Base-by-base conservation (phyloP, 352 stramenopile genomes). In the Phytophthora litchii region DNA sequence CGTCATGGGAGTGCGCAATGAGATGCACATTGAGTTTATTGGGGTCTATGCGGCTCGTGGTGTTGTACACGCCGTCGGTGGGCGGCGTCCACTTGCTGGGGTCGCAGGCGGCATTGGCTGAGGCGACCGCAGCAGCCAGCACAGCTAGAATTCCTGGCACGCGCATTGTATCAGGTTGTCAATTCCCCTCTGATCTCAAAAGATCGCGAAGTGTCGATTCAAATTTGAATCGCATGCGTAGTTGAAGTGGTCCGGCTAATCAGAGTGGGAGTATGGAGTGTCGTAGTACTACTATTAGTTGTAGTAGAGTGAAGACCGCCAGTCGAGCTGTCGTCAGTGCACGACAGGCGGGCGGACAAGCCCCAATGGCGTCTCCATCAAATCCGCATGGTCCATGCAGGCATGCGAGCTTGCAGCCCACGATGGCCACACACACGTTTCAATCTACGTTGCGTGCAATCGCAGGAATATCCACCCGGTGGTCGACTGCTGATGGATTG, bases 1-100 rank as follows among this genome's bases (percentile, higher is more conserved):
- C 96, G 66, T 98, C 96, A 65, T 99, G 97, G 4, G 96, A 97
- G 77, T 99, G 97, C 37, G 95, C 81, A 23, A 99, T 97, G 14
- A 99, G 61, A 67, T 99, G 96, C 43, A 99, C 90, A 49, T 99
- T 98, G 47, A 99, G 78, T 51, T 92, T 97, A 46, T 75, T 60
- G 4, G 64, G 54, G 27, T 64, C 69, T 10, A 92, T 60, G 13
- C 48, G 65, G 9, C 72, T 67, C 14, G 62, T 62, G 1, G 85
- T 94, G 53, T 91, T 72, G 78, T 94, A 94, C n/a, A 77, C 58
- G 40, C 67, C 80, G 54, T 89, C 76, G 8, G 71, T 63, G 10
- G 84, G 82, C 9, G 73, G 70, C 53, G 71, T 82, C 82, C 82
- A 92, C 65, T 88, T 88, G 63, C 52, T 81, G 17, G 82, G 76